Base-by-base conservation (phyloP, 78 protist species). In the Salpingoeca rosetta region DNA sequence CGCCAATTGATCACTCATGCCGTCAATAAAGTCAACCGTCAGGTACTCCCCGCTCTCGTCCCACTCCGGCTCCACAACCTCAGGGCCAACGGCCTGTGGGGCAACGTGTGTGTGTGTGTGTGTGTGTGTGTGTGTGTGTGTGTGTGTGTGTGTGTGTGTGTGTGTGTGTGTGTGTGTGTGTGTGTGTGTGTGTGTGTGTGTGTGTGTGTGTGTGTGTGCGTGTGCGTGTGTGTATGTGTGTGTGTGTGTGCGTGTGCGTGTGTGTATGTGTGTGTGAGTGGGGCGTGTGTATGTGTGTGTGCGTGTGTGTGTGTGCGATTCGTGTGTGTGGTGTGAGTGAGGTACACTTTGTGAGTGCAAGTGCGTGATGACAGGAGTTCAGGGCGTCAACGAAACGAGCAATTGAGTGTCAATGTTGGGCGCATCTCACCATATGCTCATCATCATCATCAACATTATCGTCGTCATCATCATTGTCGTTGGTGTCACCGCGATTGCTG, bases 121-220 rank as follows among this genome's bases (percentile, higher is more conserved):
- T n/a, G n/a, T n/a, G n/a, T n/a, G n/a, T n/a, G 28, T 78, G 79
- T 76, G 37, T 76, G 79, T 76, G 37, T 76, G 79, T 76, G 37
- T 76, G 79, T 24, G 79, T 76, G 37, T 24, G 79, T 76, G 37
- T 24, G 79, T 76, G 37, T 24, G 79, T 76, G 37, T 24, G 79
- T 76, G 37, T 24, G 79, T 76, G 37, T 24, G 79, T 76, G 37
- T 24, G 79, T 76, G 37, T 24, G 79, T 76, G 37, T 24, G 79
- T 76, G 37, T 28, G 79, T 76, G 37, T 24, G 79, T 76, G 37
- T 28, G 79, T 76, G 37, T 24, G 79, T 76, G 37, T 24, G 79
- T 76, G 37, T 24, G 79, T 76, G 79, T 24, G 79, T 76, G 79
- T 24, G 79, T 76, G 79, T 24, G 79, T 76, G 79, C 37, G 37